A percentile compares a stretch with the other conserved stretches of the same genome.
These are phyloP conservation scores for Phaseolus coccineus DNA, from an alignment of 331 rosid genomes.

Conservation along the genomic window DNA sequence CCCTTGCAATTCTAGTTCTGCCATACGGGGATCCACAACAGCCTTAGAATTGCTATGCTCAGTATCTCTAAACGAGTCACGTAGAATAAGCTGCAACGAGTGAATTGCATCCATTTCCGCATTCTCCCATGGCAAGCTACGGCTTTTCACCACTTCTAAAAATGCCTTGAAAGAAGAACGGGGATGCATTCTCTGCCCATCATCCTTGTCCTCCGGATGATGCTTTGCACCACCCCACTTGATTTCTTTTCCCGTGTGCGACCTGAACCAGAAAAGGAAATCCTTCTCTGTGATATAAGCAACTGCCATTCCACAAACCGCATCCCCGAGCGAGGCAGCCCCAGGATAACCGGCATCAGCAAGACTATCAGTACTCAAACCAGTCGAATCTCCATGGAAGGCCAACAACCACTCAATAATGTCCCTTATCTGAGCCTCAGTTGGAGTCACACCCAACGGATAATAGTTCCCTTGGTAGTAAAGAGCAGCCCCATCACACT, in stretches of 20 bases:
- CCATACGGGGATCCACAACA: conserved; percentile 60
- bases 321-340: conserved; percentile 92
- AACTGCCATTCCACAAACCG: conserved; percentile 97
- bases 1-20: conserved; percentile 74
- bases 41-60: conserved; percentile 75
- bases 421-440: conserved; percentile 84
- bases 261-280: conserved; percentile 95
- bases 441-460: conserved; percentile 82
- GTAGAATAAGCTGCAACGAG: conserved; percentile 93
- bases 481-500: conserved; percentile 96
- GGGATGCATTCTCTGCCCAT: conserved; percentile 97
- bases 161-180: conserved; percentile 98
- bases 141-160: conserved; percentile 95
- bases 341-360: conserved; percentile 96
- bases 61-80: conserved; percentile 80
- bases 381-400: conserved; percentile 88
- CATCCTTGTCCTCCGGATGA: conserved; percentile 98
- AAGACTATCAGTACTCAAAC: conserved; percentile 96
- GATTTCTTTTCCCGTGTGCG: conserved; percentile 89
- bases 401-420: conserved; percentile 87
- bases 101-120: conserved; percentile 99
- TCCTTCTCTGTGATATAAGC: conserved; percentile 84
- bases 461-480: conserved; percentile 71
- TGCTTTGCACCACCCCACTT: conserved; percentile 99
- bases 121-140: conserved; percentile 94